Base-by-base conservation (phyloP, 2,329 filamentous ascomycete genomes). In the Hawksworthiomyces lignivorus region DNA sequence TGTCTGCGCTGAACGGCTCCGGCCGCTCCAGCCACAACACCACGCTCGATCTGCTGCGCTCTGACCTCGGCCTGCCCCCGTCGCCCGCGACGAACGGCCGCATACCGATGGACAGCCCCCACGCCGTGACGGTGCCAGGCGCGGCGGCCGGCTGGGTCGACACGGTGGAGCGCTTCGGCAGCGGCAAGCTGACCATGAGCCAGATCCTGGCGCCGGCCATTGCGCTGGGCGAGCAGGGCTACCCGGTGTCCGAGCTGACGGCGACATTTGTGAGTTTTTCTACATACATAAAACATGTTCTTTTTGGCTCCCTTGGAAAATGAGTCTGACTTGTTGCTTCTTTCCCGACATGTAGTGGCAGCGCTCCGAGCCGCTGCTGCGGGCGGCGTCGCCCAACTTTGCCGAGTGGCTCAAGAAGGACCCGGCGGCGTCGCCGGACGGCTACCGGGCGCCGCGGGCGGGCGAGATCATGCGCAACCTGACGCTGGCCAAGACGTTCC, bases 101-200 rank as follows among this genome's bases (percentile, higher is more conserved):
- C 14, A 51, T 51, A 29, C 88, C 89, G 14, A 77, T 83, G 66
- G 63, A 66, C 26, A 90, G 82, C 56, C 81, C 86, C 12, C 84
- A 94, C 57, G 74, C 88, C 9, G 86, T 87, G 1, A 95, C 89
- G 1, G 82, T 92, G 0, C 92, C 92, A 0, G 92, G 92, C 6
- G 89, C 92, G 2, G 79, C 92, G 1, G 92, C 88, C 1, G 92
- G 90, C 1, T 98, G 92, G 92, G 81, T 86, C 19, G 92, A 98
- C 61, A 82, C 84, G 1, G 73, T 96, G 1, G 82, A 89, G 62
- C 79, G 77, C 41, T 95, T 97, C 56, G 92, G 92, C 14, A 96
- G 89, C 59, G 87, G 87, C 3, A 94, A 84, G 57, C 54, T 97
- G 12, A 77, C 70, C 8, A 53, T 97, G 64, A 75, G 78, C 51